Conservation (phyloP, 306 rosid genomes). For the Fragaria iinumae region DNA sequence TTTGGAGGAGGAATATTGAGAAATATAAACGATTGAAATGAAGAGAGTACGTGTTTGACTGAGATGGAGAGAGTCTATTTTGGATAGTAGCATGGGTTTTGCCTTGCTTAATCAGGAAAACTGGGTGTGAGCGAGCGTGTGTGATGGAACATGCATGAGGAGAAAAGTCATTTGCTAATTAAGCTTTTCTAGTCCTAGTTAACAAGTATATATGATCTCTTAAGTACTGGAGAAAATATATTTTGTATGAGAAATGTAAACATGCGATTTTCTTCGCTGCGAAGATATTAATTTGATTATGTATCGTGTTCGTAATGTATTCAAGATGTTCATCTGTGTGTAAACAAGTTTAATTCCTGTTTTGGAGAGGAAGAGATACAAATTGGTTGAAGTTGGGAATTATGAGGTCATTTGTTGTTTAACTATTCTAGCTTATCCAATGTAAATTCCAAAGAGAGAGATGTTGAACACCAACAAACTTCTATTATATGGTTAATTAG, state of each 20-base stretch:
- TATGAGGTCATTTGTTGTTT: not conserved
- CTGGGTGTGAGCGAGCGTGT: not conserved
- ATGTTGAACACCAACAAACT: not conserved
- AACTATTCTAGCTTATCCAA: not conserved
- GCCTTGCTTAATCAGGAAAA: constrained; percentile 2
- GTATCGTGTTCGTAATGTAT: not conserved
- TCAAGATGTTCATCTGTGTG: not conserved
- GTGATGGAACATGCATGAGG: not conserved
- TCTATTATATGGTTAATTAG: not conserved
- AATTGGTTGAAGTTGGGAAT: not conserved
- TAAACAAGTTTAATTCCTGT: not conserved
- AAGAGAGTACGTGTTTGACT: not conserved
- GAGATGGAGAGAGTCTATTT: not conserved
- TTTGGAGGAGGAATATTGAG: not conserved
- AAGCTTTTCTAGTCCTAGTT: not conserved
- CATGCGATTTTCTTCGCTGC: not conserved
- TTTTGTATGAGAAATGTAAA: not conserved
- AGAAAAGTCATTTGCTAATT: not conserved
- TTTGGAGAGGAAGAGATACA: not conserved
- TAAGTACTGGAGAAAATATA: too few species aligned
- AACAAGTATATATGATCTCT: not conserved
- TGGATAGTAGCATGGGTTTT: not conserved
- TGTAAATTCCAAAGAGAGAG: not conserved
- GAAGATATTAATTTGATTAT: not conserved
- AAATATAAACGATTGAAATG: not conserved